These are phyloP conservation scores for Stygiomarasmius scandens DNA, from an alignment of 1,284 basidiomycete species.

Conservation along the genomic window DNA sequence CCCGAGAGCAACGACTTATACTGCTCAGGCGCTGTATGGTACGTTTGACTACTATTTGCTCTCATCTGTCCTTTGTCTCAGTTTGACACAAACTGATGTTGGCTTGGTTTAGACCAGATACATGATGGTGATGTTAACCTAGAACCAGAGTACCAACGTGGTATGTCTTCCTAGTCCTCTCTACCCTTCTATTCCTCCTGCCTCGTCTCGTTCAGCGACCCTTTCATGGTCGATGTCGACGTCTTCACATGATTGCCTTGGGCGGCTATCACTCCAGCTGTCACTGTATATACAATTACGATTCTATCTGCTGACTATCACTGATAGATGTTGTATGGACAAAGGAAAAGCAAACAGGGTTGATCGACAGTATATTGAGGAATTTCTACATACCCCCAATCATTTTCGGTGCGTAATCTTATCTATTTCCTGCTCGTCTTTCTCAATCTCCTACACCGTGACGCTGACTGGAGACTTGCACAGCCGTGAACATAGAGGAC, in stretches of 20 bases:
- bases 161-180: constrained; percentile 33
- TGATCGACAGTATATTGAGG: constrained; percentile 27
- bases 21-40: constrained; percentile 69
- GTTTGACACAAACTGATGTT: constrained; percentile 3
- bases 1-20: constrained; percentile 69
- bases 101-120: constrained; percentile 55
- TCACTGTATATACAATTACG: not conserved
- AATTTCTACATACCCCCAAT: constrained; percentile 67
- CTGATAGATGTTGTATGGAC: constrained; percentile 27
- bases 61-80: constrained; percentile 2
- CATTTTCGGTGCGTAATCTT: constrained; percentile 58
- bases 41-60: too few relatives aligned
- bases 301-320: not conserved
- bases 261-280: not conserved
- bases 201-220: not conserved
- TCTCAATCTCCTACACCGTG: not conserved
- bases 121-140: constrained; percentile 60
- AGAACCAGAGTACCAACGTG: constrained; percentile 77
- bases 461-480: not conserved
- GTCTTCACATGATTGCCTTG: not conserved
- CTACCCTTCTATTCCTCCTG: not conserved
- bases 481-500: constrained; percentile 50
- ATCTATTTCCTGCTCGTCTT: not conserved
- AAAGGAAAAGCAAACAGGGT: constrained; percentile 25
- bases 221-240: too few relatives aligned